Evolutionary conservation across 805 yeast species (phyloP).

Genomic region (Nakazawaea pomicola): DNA sequence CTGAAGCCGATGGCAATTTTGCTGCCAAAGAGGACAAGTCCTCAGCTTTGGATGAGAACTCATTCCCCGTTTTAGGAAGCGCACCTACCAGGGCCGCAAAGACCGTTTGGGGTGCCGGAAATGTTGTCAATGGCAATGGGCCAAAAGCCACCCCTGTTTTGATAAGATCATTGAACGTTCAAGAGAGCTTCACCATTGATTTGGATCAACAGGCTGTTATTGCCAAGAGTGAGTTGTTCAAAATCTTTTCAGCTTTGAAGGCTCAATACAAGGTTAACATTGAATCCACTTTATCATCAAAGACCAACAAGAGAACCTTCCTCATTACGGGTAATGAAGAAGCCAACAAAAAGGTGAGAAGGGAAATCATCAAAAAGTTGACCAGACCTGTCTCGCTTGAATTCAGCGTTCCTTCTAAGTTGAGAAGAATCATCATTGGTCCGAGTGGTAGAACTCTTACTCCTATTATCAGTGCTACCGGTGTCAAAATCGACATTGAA

Average conservation of each 20-base stretch:
- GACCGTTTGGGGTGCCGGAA: conserved; percentile 44
- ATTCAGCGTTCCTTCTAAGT: conserved; percentile 68
- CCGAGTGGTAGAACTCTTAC: conserved; percentile 78
- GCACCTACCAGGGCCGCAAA: conserved; percentile 28
- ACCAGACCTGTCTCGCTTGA: conserved; percentile 64
- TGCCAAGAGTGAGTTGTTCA: conserved; percentile 60
- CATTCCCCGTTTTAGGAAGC: conserved; percentile 64
- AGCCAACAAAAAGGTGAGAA: conserved; percentile 63
- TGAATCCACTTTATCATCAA: conserved; percentile 77
- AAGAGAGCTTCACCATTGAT: conserved; percentile 75
- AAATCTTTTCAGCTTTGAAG: conserved; percentile 60
- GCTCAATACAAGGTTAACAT: conserved; percentile 57
- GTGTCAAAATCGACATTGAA: conserved; percentile 68
- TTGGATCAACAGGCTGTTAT: conserved; percentile 63
- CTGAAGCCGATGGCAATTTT: too few species aligned
- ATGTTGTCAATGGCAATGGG: conserved; percentile 29
- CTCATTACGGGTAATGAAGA: conserved; percentile 71
- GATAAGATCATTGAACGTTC: conserved; percentile 55
- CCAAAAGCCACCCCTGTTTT: conserved; percentile 19
- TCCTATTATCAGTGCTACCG: conserved; percentile 67
- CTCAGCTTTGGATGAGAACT: conserved; percentile 48
- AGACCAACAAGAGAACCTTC: conserved; percentile 75
- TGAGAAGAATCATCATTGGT: conserved; percentile 80
- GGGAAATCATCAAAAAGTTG: conserved; percentile 69
- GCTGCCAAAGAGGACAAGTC: too few species aligned